phyloP scores from a whole-genome alignment of 441 rosid genomes.

The Syzygium malaccense region DNA sequence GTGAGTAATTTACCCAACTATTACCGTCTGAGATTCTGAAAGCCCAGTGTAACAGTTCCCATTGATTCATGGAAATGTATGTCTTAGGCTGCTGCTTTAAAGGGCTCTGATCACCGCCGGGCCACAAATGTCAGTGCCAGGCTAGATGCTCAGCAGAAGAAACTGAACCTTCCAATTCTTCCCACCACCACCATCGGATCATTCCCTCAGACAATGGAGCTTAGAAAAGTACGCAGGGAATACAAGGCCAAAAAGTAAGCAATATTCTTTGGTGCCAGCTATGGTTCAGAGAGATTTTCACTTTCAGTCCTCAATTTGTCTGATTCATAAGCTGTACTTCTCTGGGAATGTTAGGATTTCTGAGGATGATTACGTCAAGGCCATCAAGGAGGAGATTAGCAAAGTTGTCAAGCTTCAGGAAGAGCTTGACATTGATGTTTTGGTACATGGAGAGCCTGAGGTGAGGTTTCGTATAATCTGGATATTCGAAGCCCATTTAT shows the following conservation, averaged over 20 bases:
- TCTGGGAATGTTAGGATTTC: constrained; percentile 47
- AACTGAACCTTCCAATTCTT: constrained; percentile 91
- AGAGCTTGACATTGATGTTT: constrained; percentile 93
- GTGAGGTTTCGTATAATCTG: constrained; percentile 26
- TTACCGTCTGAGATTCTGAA: not conserved
- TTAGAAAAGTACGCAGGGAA: constrained; percentile 94
- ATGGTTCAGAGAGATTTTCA: not conserved
- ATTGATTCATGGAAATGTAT: not conserved
- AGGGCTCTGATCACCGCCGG: constrained; percentile 88
- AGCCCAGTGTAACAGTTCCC: not conserved
- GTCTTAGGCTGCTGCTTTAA: constrained; percentile 83
- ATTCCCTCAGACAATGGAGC: constrained; percentile 90
- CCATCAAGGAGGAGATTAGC: constrained; percentile 85
- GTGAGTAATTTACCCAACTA: constrained; percentile 32
- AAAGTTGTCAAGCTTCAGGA: constrained; percentile 87
- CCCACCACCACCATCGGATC: constrained; percentile 98
- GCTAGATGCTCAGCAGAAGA: constrained; percentile 92
- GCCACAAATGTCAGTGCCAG: constrained; percentile 78
- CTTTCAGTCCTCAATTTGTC: not conserved
- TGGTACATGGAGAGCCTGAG: constrained; percentile 99
- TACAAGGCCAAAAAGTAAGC: constrained; percentile 95
- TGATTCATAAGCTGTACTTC: not conserved
- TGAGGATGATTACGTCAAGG: constrained; percentile 71
- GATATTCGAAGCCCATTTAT: not conserved
- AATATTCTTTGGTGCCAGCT: not conserved